Conservation (phyloP, 2,329 filamentous ascomycete genomes). For the Aspergillus sp. region DNA sequence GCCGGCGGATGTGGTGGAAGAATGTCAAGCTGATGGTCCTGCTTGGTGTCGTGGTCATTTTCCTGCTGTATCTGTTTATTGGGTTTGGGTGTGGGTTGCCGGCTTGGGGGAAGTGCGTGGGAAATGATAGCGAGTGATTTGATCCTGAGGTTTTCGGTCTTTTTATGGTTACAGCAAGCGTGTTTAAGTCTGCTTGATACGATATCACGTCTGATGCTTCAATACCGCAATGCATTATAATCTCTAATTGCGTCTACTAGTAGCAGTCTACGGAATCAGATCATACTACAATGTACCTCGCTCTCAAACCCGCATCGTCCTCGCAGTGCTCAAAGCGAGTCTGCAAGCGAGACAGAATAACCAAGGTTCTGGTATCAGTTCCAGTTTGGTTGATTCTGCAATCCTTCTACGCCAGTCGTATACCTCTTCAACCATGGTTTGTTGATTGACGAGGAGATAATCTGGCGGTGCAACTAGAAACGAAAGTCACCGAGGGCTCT, state of each 20-base stretch:
- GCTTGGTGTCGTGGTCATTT: constrained; percentile 58
- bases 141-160: neutral
- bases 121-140: constrained; percentile 7
- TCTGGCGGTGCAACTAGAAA: constrained; percentile 47
- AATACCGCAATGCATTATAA: constrained; percentile 3
- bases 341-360: constrained; percentile 31
- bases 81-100: constrained; percentile 65
- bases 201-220: constrained; percentile 2
- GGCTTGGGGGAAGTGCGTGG: constrained; percentile 39
- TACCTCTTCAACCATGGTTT: constrained; percentile 70
- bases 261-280: too few relatives aligned
- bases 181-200: neutral
- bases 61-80: constrained; percentile 61
- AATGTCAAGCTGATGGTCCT: constrained; percentile 91
- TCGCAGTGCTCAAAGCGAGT: constrained; percentile 27
- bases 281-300: constrained; percentile 25
- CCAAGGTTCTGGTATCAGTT: constrained; percentile 8
- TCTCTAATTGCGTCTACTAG: constrained; percentile 1
- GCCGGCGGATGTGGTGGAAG: constrained; percentile 99
- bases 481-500: neutral
- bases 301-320: constrained; percentile 34
- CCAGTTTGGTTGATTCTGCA: constrained; percentile 14
- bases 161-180: constrained; percentile 7
- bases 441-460: constrained; percentile 66
- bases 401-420: constrained; percentile 83